Conservation (phyloP, 2,329 filamentous ascomycete species). For the Pseudogymnoascus verrucosus region DNA sequence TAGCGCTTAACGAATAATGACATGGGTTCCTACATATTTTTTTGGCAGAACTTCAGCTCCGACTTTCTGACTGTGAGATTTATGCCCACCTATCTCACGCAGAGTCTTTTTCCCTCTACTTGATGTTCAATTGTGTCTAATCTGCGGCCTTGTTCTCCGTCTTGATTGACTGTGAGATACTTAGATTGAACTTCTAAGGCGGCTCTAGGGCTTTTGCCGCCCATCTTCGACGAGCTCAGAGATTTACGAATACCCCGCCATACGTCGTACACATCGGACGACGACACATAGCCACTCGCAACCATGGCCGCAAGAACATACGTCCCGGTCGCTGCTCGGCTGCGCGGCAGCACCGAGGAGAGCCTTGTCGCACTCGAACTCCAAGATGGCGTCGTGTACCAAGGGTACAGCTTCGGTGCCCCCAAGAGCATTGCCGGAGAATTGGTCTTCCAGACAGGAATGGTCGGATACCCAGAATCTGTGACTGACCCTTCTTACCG, state of each 20-base stretch:
- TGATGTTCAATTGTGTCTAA: conserved; percentile 8
- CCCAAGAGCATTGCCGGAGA: conserved; percentile 92
- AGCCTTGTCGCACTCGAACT: conserved; percentile 80
- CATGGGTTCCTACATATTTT: conserved; percentile 3
- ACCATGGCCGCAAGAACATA: conserved; percentile 15
- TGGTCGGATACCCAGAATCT: conserved; percentile 97
- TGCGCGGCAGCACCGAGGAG: conserved; percentile 35
- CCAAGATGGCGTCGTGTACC: conserved; percentile 81
- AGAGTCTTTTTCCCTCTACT: conserved; percentile 7
- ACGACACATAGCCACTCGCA: neutral
- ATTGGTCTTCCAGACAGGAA: conserved; percentile 98
- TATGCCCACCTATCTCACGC: conserved; percentile 2
- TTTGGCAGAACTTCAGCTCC: neutral
- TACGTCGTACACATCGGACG: neutral
- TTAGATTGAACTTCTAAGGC: conserved; percentile 9
- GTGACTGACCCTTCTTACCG: conserved; percentile 82
- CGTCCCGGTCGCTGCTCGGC: conserved; percentile 20
- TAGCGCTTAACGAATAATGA: conserved; percentile 4
- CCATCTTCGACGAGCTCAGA: neutral
- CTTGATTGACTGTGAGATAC: conserved; percentile 3
- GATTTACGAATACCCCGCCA: conserved; percentile 9
- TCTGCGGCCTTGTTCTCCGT: conserved; percentile 7
- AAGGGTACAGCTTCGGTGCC: conserved; percentile 94
- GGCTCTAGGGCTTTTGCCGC: conserved; percentile 9
- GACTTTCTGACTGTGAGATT: conserved; percentile 4